A percentile compares a stretch with the other conserved stretches of the same genome.
Conservation (phyloP, 1,284 basidiomycete species). For the Vanrija sp. region DNA sequence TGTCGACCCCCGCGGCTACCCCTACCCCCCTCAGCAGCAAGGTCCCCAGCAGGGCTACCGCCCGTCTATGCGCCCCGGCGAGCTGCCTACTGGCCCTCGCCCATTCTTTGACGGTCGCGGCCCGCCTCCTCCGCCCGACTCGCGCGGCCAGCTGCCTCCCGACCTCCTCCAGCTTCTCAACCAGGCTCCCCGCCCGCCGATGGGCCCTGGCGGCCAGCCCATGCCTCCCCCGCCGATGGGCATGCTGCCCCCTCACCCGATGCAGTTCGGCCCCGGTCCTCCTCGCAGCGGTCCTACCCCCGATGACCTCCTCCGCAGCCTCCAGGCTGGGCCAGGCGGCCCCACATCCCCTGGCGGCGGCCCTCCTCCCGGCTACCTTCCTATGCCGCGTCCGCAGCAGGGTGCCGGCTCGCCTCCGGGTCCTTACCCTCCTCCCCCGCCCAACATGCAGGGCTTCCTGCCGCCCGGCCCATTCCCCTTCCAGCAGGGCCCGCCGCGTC, state of each 20-base stretch:
- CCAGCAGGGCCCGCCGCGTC: constrained; percentile 5
- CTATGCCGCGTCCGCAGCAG: constrained; percentile 4
- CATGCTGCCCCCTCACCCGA: constrained; percentile 19
- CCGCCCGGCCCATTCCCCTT: constrained; percentile 11
- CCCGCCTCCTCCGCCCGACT: constrained; percentile 7
- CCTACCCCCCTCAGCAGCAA: constrained; percentile 1
- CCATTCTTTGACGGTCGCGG: constrained; percentile 8
- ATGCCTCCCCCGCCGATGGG: constrained; percentile 18
- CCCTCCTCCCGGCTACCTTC: constrained; percentile 8
- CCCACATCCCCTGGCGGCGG: neutral
- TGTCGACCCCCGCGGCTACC: neutral
- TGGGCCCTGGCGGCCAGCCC: neutral
- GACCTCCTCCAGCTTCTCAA: constrained; percentile 30
- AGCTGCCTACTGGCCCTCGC: neutral
- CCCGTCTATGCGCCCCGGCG: constrained; percentile 3
- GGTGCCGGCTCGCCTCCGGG: neutral
- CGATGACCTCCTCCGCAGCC: constrained; percentile 21
- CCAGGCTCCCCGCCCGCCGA: constrained; percentile 7
- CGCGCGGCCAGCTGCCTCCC: constrained; percentile 18
- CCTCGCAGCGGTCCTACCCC: constrained; percentile 12
- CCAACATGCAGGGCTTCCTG: constrained; percentile 18
- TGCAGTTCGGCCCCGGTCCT: constrained; percentile 4
- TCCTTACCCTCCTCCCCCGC: constrained; percentile 10
- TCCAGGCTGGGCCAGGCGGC: constrained; percentile 5
- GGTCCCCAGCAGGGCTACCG: neutral